Evolutionary conservation across 1,139 yeast species (phyloP).

Genomic region (Trichomonascaceae sp.): DNA sequence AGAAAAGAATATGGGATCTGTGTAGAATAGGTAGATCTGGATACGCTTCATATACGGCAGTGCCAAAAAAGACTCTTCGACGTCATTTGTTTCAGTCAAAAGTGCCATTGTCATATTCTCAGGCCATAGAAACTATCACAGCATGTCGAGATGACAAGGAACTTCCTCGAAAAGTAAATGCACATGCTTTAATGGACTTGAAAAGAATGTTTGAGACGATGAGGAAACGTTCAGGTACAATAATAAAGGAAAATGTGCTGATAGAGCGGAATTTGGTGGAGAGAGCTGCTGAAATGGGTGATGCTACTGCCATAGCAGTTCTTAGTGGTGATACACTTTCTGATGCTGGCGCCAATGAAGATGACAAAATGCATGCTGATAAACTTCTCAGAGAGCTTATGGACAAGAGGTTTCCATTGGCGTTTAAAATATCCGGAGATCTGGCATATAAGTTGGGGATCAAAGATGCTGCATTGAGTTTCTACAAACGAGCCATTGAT

Average conservation of each 20-base stretch:
- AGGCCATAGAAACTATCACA: conserved; percentile 21
- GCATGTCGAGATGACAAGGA: conserved; percentile 19
- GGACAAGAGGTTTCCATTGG: conserved; percentile 58
- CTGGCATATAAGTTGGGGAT: conserved; percentile 49
- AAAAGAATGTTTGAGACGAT: conserved; percentile 60
- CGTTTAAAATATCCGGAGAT: conserved; percentile 70
- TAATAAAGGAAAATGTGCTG: conserved; percentile 40
- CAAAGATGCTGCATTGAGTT: conserved; percentile 42
- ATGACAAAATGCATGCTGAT: conserved; percentile 60
- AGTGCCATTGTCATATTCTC: conserved; percentile 27
- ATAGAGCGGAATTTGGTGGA: conserved; percentile 70
- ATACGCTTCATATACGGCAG: conserved; percentile 3
- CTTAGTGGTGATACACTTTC: conserved; percentile 47
- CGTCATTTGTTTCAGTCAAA: conserved; percentile 26
- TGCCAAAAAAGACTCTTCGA: conserved; percentile 17
- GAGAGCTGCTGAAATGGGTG: conserved; percentile 77
- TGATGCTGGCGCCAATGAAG: conserved; percentile 30
- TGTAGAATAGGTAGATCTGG: not conserved
- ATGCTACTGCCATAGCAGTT: conserved; percentile 71
- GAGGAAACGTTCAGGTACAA: conserved; percentile 53
- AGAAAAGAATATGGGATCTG: not conserved
- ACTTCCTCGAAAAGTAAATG: conserved; percentile 32
- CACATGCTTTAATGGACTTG: conserved; percentile 60
- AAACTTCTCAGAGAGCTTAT: conserved; percentile 56
- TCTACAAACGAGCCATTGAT: conserved; percentile 55